Evolutionary conservation across 768 basidiomycete genomes (phyloP), one percentile per base, ranked within the genome.

Genomic region (Dioszegia aurantiaca): DNA sequence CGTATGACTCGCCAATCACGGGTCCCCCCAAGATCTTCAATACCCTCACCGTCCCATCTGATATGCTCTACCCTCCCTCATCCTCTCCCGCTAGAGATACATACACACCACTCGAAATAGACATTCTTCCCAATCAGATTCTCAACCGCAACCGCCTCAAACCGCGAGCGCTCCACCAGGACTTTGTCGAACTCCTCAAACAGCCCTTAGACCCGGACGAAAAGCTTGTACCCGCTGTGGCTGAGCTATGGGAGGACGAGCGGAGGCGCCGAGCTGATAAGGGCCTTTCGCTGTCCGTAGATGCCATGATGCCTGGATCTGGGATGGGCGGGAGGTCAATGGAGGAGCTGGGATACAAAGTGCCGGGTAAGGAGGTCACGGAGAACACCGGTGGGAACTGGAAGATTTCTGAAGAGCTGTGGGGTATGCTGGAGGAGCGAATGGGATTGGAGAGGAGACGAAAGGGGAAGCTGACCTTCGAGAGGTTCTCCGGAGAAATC

Each of bases 181-280:
- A 83, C 58, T 78, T 86, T 42, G 62, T 73, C 26, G 88, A 91
- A 59, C 84, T 86, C 40, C 66, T 55, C 76, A 81, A 30, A 77
- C 83, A 40, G 65, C 81, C 16, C 73, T 84, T 55, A 62, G 81
- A 72, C 33, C 64, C 64, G 4, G 64, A 75, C 11, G 88, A 89
- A 64, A 89, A 88, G 42, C 82, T 94, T 26, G 87, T 99, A 5
- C 80, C 86, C 40, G 86, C 90, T 68, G 88, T 98, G 44, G 85
- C 89, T 61, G 94, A 97, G 77, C 80, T 98, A 1, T 99, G 94
- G 94, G 89, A 93, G 49, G 92, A 97, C 67, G 94, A 99, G 77
- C 84, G 88, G n/a, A 80, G 81, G 11, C 83, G 91, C 9, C 82
- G 93, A 19, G 74, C 77, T 24, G 80, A 80, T 3, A 82, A 81